Evolutionary conservation across 176 grass and related monocot species (phyloP).

Genomic region (Calamus simplicifolius): DNA sequence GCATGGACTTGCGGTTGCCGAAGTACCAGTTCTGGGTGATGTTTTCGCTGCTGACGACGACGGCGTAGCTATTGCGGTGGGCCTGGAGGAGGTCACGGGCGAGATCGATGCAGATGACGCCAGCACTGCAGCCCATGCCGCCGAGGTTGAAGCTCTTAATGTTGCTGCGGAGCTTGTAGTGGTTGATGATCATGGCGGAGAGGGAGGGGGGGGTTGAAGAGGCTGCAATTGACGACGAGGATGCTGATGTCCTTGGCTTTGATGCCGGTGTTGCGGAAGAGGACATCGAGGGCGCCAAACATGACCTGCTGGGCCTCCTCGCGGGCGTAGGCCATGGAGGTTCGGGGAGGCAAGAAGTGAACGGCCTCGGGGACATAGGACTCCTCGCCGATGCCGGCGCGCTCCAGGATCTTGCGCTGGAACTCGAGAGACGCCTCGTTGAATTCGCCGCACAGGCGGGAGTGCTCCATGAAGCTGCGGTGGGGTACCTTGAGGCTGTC

Average conservation of each 20-base stretch:
- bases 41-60: constrained; percentile 91
- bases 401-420: constrained; percentile 91
- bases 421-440: constrained; percentile 51
- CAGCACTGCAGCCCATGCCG: constrained; percentile 94
- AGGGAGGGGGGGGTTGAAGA: constrained; percentile 81
- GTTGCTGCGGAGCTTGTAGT: constrained; percentile 79
- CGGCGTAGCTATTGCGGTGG: constrained; percentile 57
- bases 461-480: constrained; percentile 61
- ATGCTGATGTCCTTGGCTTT: constrained; percentile 75
- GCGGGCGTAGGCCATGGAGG: constrained; percentile 73
- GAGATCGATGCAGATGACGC: constrained; percentile 73
- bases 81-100: constrained; percentile 72
- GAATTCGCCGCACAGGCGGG: constrained; percentile 52
- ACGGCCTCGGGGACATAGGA: constrained; percentile 66
- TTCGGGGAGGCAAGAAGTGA: constrained; percentile 49
- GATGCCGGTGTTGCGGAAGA: constrained; percentile 52
- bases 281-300: constrained; percentile 63
- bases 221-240: constrained; percentile 86
- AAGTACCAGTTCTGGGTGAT: constrained; percentile 96
- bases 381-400: constrained; percentile 88
- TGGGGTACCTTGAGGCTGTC: constrained; percentile 37
- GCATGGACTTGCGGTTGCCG: constrained; percentile 82
- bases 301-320: constrained; percentile 69
- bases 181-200: constrained; percentile 89
- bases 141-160: constrained; percentile 71